Conservation (phyloP, 768 basidiomycete species). For the Collybiopsis confluens region DNA sequence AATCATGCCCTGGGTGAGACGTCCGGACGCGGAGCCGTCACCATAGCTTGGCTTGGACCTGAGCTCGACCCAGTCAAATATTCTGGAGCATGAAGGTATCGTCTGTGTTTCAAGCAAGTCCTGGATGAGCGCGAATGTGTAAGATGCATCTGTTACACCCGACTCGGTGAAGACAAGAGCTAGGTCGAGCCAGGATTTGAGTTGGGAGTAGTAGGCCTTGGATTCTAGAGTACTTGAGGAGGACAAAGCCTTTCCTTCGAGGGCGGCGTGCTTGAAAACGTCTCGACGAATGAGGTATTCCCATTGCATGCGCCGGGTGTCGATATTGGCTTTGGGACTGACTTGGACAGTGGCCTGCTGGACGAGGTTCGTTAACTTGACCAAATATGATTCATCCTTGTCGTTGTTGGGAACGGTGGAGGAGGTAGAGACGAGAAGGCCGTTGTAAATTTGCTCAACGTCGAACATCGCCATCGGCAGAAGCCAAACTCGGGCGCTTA, state of each 20-base stretch:
- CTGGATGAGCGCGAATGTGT: constrained; percentile 71
- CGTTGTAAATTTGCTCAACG: too few relatives aligned
- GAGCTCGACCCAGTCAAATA: constrained; percentile 85
- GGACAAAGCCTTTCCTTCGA: constrained; percentile 64
- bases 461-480: too few relatives aligned
- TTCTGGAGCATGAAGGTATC: constrained; percentile 77
- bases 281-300: constrained; percentile 69
- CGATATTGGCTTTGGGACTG: constrained; percentile 30
- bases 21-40: constrained; percentile 17
- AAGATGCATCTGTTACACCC: constrained; percentile 73
- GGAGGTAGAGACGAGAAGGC: too few relatives aligned
- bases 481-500: too few relatives aligned
- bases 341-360: too few relatives aligned
- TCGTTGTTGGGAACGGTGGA: too few relatives aligned
- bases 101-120: constrained; percentile 86
- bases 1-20: constrained; percentile 73
- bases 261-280: constrained; percentile 65
- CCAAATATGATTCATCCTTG: too few relatives aligned
- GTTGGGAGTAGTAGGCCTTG: constrained; percentile 55
- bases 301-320: constrained; percentile 70
- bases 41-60: constrained; percentile 35
- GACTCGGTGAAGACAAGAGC: constrained; percentile 74
- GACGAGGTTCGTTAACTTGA: too few relatives aligned
- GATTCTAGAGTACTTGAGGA: constrained; percentile 25
- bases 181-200: constrained; percentile 65